Evolutionary conservation across 2,329 filamentous ascomycete species (phyloP), one percentile per base, ranked within the genome.

Genomic region (Colletotrichum simmondsii): DNA sequence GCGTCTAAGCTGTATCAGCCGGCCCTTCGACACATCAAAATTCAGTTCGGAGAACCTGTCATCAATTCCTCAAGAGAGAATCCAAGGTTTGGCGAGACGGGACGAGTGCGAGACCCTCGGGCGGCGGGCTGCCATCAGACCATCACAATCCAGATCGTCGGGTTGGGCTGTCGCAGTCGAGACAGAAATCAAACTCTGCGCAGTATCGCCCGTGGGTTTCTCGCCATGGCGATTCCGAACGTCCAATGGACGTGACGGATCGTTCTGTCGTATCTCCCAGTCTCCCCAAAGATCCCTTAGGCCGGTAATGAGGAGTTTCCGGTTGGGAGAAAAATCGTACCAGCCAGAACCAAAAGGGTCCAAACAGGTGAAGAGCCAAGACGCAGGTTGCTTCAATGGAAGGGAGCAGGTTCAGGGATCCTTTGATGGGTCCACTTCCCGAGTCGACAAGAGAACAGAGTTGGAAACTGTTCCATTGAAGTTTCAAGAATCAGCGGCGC

Each of bases 401-500:
- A 57, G 42, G 49, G 26, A 60, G 46, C 46, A 61, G 60, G 71
- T 61, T 65, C 71, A 73, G 67, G 71, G 71, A 65, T 73, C 66
- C 56, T 64, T 61, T 28, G 22, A 49, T 56, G 37, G 37, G 35
- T 57, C 71, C 71, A 71, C 60, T 70, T 65, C 66, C 66, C 71
- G 60, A 72, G 58, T 63, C 49, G 46, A 70, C 56, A 11, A 35
- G 60, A 52, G 66, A 64, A 61, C 37, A 72, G 28, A 72, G 66
- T 72, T 72, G 24, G 70, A 57, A 61, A 70, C 60, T 71, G 71
- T 73, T 73, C 71, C 71, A 73, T 73, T 73, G 22, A 71, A 71
- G 71, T 73, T 73, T 73, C 71, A 71, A 65, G 66, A 73, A 69
- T n/a, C 56, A 65, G 60, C 59, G 35, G 59, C 59, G 66, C 60